Evolutionary conservation across 2,329 filamentous ascomycete species (phyloP).

Genomic region (Penicillium sp.): DNA sequence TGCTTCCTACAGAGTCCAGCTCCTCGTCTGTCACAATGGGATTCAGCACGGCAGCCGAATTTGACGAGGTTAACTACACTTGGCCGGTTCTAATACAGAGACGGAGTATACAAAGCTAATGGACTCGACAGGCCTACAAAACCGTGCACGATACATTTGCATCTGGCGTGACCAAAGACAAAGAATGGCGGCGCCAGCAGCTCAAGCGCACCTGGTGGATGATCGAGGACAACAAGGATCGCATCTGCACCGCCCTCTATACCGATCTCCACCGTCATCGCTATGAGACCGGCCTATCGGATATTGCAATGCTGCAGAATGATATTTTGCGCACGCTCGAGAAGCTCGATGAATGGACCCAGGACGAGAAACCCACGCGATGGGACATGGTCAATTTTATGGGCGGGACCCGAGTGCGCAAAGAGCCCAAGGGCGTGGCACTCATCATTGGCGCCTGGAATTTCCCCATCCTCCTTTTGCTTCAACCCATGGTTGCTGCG

Average conservation of each 20-base stretch:
- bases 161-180: slow-evolving; percentile 16
- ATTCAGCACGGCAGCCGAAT: slow-evolving; percentile 17
- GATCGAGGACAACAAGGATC: slow-evolving; percentile 23
- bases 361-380: slow-evolving; percentile 33
- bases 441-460: slow-evolving; percentile 53
- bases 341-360: slow-evolving; percentile 45
- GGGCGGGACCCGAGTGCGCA: slow-evolving; percentile 38
- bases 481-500: slow-evolving; percentile 46
- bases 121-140: slow-evolving; percentile 13
- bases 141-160: slow-evolving; percentile 15
- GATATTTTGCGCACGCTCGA: slow-evolving; percentile 43
- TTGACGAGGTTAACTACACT: slow-evolving; percentile 12
- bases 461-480: slow-evolving; percentile 43
- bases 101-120: neutral
- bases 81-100: neutral
- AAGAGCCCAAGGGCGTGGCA: slow-evolving; percentile 48
- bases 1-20: neutral
- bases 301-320: slow-evolving; percentile 26
- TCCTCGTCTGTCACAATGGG: slow-evolving; percentile 4
- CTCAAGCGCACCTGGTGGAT: slow-evolving; percentile 25
- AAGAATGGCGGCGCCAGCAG: slow-evolving; percentile 20
- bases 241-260: slow-evolving; percentile 16
- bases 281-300: slow-evolving; percentile 17
- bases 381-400: slow-evolving; percentile 33
- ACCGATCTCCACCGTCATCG: slow-evolving; percentile 19